These are phyloP conservation scores for Saccharomyces hybrid DNA, from an alignment of 1,139 yeast species.

Conservation along the genomic window DNA sequence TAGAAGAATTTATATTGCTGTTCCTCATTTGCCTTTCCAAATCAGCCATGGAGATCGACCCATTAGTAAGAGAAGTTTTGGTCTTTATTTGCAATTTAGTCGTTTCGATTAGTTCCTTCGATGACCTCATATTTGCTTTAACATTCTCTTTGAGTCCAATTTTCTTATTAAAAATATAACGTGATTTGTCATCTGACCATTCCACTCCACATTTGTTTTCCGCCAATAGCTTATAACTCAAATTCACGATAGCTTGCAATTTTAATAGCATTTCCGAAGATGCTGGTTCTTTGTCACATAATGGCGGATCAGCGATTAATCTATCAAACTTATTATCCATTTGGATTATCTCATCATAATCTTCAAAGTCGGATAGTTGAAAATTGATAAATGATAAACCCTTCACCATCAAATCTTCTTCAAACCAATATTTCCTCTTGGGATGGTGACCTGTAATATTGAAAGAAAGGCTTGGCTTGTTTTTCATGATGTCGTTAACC, in stretches of 20 bases:
- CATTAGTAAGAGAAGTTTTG: constrained; percentile 2
- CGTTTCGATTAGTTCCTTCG: constrained; percentile 6
- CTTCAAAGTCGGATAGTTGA: constrained; percentile 55
- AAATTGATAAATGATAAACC: constrained; percentile 51
- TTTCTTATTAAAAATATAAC: constrained; percentile 13
- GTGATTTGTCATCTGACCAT: constrained; percentile 22
- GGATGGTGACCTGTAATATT: constrained; percentile 28
- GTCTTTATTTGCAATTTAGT: background rate
- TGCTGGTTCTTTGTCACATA: constrained; percentile 19
- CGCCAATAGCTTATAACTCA: constrained; percentile 32
- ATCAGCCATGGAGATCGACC: background rate
- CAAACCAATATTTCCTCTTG: constrained; percentile 46
- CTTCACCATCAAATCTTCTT: constrained; percentile 56
- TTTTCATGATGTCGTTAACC: constrained; percentile 29
- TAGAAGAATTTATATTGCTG: background rate
- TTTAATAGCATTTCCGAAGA: constrained; percentile 34
- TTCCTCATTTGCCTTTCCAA: background rate
- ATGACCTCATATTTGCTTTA: background rate
- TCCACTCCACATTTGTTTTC: constrained; percentile 33
- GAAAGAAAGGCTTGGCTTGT: constrained; percentile 7
- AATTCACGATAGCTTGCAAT: constrained; percentile 33
- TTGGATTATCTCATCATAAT: constrained; percentile 32
- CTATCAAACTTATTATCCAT: constrained; percentile 27
- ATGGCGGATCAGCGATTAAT: constrained; percentile 25
- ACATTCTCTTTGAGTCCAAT: constrained; percentile 1